A percentile compares a stretch with the other conserved stretches of the same genome.
These are phyloP conservation scores for Mycena latifolia DNA, from an alignment of 768 basidiomycete species.

Conservation along the genomic window DNA sequence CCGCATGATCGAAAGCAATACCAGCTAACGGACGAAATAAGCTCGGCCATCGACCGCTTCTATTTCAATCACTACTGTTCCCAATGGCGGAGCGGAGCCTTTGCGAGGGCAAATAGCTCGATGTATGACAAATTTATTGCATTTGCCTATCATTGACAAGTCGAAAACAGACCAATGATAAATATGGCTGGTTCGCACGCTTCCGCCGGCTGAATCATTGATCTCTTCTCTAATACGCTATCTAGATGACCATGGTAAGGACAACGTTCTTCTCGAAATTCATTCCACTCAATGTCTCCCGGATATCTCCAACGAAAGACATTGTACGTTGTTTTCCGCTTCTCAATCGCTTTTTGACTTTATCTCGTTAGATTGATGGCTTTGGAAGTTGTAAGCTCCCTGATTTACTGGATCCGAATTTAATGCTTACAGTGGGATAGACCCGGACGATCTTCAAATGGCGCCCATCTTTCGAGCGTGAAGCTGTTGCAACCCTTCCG, in stretches of 20 bases:
- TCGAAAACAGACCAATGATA: constrained; percentile 61
- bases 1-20: constrained; percentile 68
- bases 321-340: constrained; percentile 49
- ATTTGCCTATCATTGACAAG: constrained; percentile 5
- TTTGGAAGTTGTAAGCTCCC: constrained; percentile 81
- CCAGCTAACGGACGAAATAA: constrained; percentile 79
- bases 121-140: constrained; percentile 63
- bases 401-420: not conserved
- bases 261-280: constrained; percentile 28
- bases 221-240: constrained; percentile 13
- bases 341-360: constrained; percentile 7
- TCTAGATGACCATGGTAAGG: constrained; percentile 85
- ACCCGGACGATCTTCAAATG: constrained; percentile 84
- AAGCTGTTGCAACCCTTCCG: constrained; percentile 35
- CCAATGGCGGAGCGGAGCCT: constrained; percentile 88
- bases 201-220: not conserved
- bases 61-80: constrained; percentile 94
- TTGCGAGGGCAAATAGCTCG: constrained; percentile 89
- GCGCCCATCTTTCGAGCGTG: constrained; percentile 82
- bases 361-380: constrained; percentile 72
- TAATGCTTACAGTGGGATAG: constrained; percentile 54
- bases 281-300: constrained; percentile 17
- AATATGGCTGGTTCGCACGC: constrained; percentile 81
- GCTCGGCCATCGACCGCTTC: constrained; percentile 83
- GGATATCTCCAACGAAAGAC: constrained; percentile 46